Conservation (phyloP, 331 rosid species). For the Phaseolus coccineus region DNA sequence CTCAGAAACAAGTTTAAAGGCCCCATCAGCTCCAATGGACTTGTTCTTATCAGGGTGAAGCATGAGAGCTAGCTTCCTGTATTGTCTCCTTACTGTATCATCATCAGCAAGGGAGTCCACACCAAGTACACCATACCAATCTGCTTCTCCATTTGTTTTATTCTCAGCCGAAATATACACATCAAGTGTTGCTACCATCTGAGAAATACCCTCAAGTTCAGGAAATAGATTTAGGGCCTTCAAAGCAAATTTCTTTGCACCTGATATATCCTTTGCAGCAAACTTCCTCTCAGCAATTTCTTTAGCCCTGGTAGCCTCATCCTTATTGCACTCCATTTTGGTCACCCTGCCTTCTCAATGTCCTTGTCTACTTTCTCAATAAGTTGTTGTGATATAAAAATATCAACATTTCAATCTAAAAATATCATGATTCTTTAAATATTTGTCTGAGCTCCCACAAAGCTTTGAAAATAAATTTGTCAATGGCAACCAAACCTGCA, state of each 20-base stretch:
- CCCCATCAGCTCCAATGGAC: constrained; percentile 61
- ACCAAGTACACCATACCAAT: constrained; percentile 65
- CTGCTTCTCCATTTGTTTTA: constrained; percentile 54
- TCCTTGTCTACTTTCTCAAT: constrained; percentile 32
- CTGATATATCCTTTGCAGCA: constrained; percentile 51
- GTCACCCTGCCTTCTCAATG: constrained; percentile 26
- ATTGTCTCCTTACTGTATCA: constrained; percentile 56
- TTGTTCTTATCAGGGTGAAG: constrained; percentile 70
- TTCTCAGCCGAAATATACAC: constrained; percentile 50
- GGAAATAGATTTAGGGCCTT: constrained; percentile 59
- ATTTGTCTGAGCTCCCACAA: constrained; percentile 34
- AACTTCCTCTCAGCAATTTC: constrained; percentile 59
- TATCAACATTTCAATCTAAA: constrained; percentile 38
- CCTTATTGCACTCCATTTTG: constrained; percentile 65
- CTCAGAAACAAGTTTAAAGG: constrained; percentile 60
- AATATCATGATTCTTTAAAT: neutral
- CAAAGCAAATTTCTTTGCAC: constrained; percentile 67
- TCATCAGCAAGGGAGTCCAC: constrained; percentile 47
- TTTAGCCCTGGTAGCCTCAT: constrained; percentile 63
- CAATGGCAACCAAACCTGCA: constrained; percentile 38
- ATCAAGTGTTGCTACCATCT: constrained; percentile 59
- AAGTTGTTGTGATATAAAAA: constrained; percentile 2
- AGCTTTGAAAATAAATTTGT: constrained; percentile 7
- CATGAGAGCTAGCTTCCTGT: constrained; percentile 62
- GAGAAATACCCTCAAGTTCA: constrained; percentile 60